These are phyloP conservation scores for Lindgomyces ingoldianus DNA, from an alignment of 495 filamentous ascomycete genomes.

Conservation along the genomic window DNA sequence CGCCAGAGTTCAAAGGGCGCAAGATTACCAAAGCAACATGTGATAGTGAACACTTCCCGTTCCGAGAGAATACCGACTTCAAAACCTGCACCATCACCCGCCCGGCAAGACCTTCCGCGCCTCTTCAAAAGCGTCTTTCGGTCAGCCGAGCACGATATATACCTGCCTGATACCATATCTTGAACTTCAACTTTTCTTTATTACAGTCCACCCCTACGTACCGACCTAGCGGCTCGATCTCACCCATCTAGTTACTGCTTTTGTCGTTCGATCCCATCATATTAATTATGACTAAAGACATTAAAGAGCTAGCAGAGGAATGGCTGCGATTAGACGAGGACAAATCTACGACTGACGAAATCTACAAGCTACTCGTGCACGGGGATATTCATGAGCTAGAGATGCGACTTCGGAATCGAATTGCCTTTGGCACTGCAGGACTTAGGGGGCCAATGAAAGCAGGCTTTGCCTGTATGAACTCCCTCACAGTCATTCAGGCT, in stretches of 20 bases:
- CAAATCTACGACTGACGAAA: slow-evolving; percentile 59
- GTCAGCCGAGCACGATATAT: background rate
- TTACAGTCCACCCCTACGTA: no score
- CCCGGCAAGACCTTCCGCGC: background rate
- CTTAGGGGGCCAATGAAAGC: slow-evolving; percentile 70
- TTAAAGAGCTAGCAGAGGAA: slow-evolving; percentile 46
- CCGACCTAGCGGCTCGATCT: no score
- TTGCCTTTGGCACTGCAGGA: slow-evolving; percentile 72
- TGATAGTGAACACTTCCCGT: background rate
- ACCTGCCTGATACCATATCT: no score
- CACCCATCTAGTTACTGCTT: background rate
- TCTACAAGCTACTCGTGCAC: slow-evolving; percentile 55
- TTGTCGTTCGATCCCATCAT: no score
- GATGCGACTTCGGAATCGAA: slow-evolving; percentile 57
- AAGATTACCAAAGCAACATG: slow-evolving; percentile 6
- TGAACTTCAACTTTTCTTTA: no score
- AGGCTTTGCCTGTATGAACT: slow-evolving; percentile 70
- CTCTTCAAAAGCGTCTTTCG: background rate
- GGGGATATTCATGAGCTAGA: slow-evolving; percentile 57
- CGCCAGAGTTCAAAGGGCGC: background rate
- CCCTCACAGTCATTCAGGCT: slow-evolving; percentile 69
- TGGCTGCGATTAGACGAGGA: slow-evolving; percentile 71
- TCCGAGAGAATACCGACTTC: background rate
- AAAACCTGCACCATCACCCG: background rate
- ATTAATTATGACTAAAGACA: slow-evolving; percentile 18